These are phyloP conservation scores for Entomortierella lignicola DNA, from an alignment of 192 early-diverging fungal species.

Conservation along the genomic window DNA sequence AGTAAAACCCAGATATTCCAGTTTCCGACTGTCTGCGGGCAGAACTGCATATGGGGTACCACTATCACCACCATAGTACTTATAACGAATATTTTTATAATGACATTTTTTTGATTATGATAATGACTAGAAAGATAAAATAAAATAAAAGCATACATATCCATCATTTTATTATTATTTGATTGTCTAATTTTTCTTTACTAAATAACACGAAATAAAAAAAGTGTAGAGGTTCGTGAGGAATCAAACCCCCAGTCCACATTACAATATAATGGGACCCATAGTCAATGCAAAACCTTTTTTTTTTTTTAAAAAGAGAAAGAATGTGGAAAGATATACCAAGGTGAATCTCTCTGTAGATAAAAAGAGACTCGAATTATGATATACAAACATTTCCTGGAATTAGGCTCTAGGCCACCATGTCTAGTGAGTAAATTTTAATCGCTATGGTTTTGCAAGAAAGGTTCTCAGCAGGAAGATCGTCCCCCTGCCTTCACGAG, in stretches of 20 bases:
- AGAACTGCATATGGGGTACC: not conserved
- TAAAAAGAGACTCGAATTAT: constrained; percentile 8
- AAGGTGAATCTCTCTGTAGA: constrained; percentile 13
- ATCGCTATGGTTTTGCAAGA: constrained; percentile 49
- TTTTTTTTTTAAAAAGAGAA: not conserved
- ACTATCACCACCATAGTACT: not conserved
- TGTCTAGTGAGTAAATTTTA: constrained; percentile 53
- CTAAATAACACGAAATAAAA: too few relatives aligned
- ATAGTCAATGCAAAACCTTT: constrained; percentile 36
- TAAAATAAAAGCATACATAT: too few relatives aligned
- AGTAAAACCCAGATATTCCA: not conserved
- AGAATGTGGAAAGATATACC: constrained; percentile 36
- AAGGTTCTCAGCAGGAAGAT: constrained; percentile 48
- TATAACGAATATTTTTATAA: not conserved
- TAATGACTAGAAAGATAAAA: too few relatives aligned
- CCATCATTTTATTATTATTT: too few relatives aligned
- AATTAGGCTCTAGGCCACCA: constrained; percentile 51
- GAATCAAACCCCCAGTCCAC: constrained; percentile 46
- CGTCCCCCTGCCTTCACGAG: constrained; percentile 44
- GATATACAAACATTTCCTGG: constrained; percentile 26
- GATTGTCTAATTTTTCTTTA: not conserved
- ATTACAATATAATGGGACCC: not conserved
- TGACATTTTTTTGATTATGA: too few relatives aligned
- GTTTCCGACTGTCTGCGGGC: not conserved
- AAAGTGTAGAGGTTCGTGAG: constrained; percentile 29